A percentile compares a stretch with the other conserved stretches of the same genome.
Evolutionary conservation across 805 yeast species (phyloP).

Genomic region (Nakazawaea siamensis): DNA sequence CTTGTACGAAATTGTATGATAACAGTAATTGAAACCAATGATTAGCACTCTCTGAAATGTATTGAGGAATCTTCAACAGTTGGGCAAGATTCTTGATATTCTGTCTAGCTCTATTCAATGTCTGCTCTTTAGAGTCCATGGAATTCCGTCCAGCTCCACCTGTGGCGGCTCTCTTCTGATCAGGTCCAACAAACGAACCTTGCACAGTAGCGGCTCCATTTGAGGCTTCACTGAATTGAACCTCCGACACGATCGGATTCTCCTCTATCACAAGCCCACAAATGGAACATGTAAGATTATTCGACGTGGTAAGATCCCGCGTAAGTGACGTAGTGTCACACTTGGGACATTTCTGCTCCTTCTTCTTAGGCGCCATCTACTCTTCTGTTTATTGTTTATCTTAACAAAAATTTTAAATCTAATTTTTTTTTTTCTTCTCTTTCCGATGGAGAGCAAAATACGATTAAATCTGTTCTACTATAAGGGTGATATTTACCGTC

Average conservation of each 20-base stretch:
- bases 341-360: constrained; percentile 23
- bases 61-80: constrained; percentile 74
- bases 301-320: constrained; percentile 48
- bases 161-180: constrained; percentile 66
- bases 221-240: constrained; percentile 86
- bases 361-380: constrained; percentile 10
- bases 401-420: no score
- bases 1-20: constrained; percentile 87
- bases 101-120: constrained; percentile 74
- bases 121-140: constrained; percentile 82
- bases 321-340: constrained; percentile 49
- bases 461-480: background rate
- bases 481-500: constrained; percentile 7
- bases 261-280: constrained; percentile 91
- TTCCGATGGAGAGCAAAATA: background rate
- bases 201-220: constrained; percentile 94
- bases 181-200: constrained; percentile 88
- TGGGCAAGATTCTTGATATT: constrained; percentile 75
- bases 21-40: constrained; percentile 88
- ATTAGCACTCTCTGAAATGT: constrained; percentile 76
- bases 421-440: no score
- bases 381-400: no score
- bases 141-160: constrained; percentile 66
- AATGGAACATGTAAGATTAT: constrained; percentile 67
- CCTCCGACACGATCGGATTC: constrained; percentile 91